phyloP scores from a whole-genome alignment of 345 rosid genomes.

The Gossypium ekmanianum region DNA sequence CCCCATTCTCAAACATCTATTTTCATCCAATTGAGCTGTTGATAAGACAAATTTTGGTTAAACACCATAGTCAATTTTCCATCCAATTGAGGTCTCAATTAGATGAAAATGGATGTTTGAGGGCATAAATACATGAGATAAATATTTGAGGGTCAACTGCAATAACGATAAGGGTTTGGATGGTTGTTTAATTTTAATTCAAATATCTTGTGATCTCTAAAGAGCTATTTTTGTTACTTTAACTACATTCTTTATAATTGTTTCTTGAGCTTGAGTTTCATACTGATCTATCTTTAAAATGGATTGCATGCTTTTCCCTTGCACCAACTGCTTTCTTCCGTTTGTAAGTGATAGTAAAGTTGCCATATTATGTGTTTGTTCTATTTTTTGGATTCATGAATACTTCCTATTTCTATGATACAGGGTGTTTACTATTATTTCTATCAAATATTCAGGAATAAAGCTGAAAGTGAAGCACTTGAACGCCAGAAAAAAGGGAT shows the following conservation, averaged over 20 bases:
- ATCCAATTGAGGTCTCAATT: not conserved
- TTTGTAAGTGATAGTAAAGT: not conserved
- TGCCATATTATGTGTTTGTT: not conserved
- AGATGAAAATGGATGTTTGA: not conserved
- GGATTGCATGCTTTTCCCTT: constrained; percentile 4
- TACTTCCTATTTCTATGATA: constrained; percentile 40
- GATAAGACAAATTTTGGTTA: not conserved
- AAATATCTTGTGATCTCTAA: not conserved
- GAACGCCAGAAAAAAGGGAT: constrained; percentile 50
- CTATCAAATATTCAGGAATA: constrained; percentile 98
- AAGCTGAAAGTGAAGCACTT: constrained; percentile 69
- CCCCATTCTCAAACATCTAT: not conserved
- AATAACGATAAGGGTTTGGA: not conserved
- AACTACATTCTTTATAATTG: not conserved
- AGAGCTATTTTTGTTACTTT: not conserved
- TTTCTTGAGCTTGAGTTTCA: not conserved
- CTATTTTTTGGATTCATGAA: constrained; percentile 30
- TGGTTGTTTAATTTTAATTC: not conserved
- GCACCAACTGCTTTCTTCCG: not conserved
- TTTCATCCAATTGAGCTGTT: not conserved
- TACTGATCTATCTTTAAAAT: not conserved
- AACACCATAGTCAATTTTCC: not conserved
- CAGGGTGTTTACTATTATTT: constrained; percentile 99
- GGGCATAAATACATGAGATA: not conserved
- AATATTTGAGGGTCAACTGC: not conserved